phyloP scores from a whole-genome alignment of 208 protist species.

The Lotmaria passim region DNA sequence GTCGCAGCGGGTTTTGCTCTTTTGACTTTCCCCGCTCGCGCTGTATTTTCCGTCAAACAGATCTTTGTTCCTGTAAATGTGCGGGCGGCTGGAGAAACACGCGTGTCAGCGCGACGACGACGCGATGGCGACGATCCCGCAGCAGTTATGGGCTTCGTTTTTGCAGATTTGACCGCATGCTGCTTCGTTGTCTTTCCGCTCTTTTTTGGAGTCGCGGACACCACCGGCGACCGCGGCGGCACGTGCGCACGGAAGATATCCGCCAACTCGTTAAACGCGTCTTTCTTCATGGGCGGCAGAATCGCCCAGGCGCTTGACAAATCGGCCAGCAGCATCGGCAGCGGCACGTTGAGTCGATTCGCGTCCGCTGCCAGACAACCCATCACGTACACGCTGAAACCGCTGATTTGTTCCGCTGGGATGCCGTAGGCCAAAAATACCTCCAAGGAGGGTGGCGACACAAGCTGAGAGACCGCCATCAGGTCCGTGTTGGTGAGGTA shows the following conservation, averaged over 20 bases:
- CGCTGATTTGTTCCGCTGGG: conserved; percentile 47
- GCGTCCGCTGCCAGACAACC: conserved; percentile 53
- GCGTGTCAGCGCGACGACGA: not conserved
- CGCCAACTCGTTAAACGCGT: conserved; percentile 54
- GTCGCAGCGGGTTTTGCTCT: not conserved
- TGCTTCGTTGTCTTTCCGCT: too few species aligned
- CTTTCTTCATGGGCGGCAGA: conserved; percentile 58
- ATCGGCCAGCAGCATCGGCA: conserved; percentile 67
- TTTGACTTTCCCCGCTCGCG: not conserved
- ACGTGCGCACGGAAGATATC: conserved; percentile 36
- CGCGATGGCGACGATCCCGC: too few species aligned
- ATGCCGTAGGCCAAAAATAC: conserved; percentile 58
- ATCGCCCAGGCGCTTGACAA: conserved; percentile 71
- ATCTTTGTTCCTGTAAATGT: not conserved
- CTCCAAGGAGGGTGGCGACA: conserved; percentile 43
- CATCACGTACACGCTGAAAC: conserved; percentile 81
- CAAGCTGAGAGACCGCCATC: conserved; percentile 45
- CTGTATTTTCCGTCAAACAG: not conserved
- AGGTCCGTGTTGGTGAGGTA: conserved; percentile 73
- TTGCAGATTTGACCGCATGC: too few species aligned
- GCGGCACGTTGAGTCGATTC: conserved; percentile 44
- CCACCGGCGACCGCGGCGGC: not conserved
- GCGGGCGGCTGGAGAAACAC: not conserved
- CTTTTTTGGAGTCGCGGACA: not conserved
- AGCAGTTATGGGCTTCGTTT: not conserved